Evolutionary conservation across 148 eudicot species (phyloP).

Genomic region (Nepenthes gracilis): DNA sequence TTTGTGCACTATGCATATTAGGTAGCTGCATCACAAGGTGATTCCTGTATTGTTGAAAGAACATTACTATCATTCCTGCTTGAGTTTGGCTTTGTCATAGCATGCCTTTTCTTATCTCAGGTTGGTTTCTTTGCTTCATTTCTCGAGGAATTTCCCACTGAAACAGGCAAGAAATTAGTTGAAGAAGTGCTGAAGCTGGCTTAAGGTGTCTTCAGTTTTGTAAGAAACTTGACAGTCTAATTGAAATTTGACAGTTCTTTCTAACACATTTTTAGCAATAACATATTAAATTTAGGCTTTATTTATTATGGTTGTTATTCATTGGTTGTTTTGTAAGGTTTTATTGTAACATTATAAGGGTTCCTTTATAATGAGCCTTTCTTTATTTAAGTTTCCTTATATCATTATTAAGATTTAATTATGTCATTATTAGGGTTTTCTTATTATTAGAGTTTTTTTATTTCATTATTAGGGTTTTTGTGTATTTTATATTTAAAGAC

Average conservation of each 20-base stretch:
- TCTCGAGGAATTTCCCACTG: conserved; percentile 28
- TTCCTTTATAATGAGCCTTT: too few species aligned
- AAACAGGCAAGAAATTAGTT: conserved; percentile 70
- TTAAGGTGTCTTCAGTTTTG: conserved; percentile 40
- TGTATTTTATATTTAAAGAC: too few species aligned
- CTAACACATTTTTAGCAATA: not conserved
- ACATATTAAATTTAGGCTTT: not conserved
- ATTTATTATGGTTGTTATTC: not conserved
- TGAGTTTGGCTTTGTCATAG: not conserved
- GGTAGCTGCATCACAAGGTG: not conserved
- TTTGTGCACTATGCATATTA: not conserved
- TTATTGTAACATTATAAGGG: too few species aligned
- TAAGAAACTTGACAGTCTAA: not conserved
- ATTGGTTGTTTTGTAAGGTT: too few species aligned
- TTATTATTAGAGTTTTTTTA: too few species aligned
- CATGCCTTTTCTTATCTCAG: not conserved
- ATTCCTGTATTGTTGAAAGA: not conserved
- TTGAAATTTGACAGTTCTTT: too few species aligned
- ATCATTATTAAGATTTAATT: too few species aligned
- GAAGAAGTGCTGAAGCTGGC: conserved; percentile 75
- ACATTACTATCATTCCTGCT: not conserved
- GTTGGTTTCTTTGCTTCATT: not conserved
- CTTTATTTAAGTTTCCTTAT: too few species aligned
- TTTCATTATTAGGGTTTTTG: too few species aligned
- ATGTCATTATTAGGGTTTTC: too few species aligned